phyloP scores from a whole-genome alignment of 352 stramenopile genomes.

The Phytophthora hibernalis region DNA sequence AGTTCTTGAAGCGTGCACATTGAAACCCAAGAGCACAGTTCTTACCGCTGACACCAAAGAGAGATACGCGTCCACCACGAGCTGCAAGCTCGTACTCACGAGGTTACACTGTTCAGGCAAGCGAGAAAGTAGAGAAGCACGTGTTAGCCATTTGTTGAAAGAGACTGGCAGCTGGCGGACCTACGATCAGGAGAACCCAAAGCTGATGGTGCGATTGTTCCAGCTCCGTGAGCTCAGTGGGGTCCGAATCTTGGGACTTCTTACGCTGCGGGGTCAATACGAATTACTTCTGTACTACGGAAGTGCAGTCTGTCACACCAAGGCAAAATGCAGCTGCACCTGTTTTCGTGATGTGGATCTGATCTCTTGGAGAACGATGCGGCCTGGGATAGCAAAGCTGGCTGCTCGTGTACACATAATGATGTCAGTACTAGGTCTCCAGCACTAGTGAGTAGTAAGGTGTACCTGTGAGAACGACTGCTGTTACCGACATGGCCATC shows the following conservation, averaged over 20 bases:
- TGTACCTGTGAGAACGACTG: conserved; percentile 64
- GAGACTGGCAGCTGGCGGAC: conserved; percentile 3
- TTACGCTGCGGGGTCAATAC: conserved; percentile 18
- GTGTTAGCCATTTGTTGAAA: too few species aligned
- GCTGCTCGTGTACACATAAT: conserved; percentile 31
- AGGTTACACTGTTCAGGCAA: too few species aligned
- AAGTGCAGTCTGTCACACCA: neutral
- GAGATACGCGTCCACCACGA: too few species aligned
- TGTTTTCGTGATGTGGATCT: conserved; percentile 56
- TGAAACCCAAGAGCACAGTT: too few species aligned
- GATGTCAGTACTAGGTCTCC: neutral
- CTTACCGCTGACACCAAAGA: too few species aligned
- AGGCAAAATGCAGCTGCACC: conserved; percentile 29
- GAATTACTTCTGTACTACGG: neutral
- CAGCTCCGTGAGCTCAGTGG: conserved; percentile 49
- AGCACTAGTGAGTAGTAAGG: neutral
- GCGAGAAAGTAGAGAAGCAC: too few species aligned
- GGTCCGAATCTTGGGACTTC: conserved; percentile 52
- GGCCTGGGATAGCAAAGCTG: conserved; percentile 66
- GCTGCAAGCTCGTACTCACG: too few species aligned
- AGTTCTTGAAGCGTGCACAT: too few species aligned
- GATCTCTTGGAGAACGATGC: conserved; percentile 71
- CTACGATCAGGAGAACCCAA: conserved; percentile 70
- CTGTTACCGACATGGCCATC: conserved; percentile 71
- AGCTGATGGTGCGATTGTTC: conserved; percentile 77